Conservation (phyloP, 202 grass and related monocot species). For the Schoenoplectus tabernaemontani region DNA sequence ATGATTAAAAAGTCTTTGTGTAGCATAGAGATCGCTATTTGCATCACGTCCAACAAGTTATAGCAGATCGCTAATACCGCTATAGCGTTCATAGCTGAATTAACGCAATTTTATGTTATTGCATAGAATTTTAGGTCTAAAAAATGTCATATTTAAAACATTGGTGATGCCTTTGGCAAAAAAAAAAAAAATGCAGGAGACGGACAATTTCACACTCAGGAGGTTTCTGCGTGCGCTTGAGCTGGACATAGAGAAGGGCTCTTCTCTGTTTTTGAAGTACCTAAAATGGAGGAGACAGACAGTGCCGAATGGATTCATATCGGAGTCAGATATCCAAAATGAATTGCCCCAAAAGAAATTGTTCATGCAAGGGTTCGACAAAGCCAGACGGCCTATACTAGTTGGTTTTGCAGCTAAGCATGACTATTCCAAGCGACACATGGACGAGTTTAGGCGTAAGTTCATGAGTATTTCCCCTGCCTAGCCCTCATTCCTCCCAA, state of each 20-base stretch:
- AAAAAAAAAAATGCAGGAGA: slow-evolving; percentile 28
- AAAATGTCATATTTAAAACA: no score
- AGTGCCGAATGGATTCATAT: slow-evolving; percentile 40
- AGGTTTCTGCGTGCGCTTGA: slow-evolving; percentile 62
- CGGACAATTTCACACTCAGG: slow-evolving; percentile 57
- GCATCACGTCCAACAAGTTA: no score
- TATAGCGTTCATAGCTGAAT: no score
- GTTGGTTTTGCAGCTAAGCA: slow-evolving; percentile 43
- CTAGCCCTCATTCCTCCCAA: neutral
- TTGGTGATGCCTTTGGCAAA: no score
- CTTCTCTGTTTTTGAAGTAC: slow-evolving; percentile 45
- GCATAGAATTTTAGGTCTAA: no score
- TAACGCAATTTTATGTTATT: no score
- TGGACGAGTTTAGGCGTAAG: slow-evolving; percentile 55
- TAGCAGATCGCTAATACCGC: no score
- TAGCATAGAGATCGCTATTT: no score
- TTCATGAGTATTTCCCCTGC: neutral
- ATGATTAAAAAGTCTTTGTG: no score
- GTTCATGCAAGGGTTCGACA: slow-evolving; percentile 51
- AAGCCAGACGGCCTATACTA: slow-evolving; percentile 41
- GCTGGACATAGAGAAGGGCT: slow-evolving; percentile 44
- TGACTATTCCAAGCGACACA: slow-evolving; percentile 42
- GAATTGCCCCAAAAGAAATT: slow-evolving; percentile 45
- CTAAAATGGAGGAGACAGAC: slow-evolving; percentile 41
- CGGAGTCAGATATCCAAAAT: slow-evolving; percentile 28